phyloP scores from a whole-genome alignment of 352 stramenopile genomes.

The Pythium utonaiense region DNA sequence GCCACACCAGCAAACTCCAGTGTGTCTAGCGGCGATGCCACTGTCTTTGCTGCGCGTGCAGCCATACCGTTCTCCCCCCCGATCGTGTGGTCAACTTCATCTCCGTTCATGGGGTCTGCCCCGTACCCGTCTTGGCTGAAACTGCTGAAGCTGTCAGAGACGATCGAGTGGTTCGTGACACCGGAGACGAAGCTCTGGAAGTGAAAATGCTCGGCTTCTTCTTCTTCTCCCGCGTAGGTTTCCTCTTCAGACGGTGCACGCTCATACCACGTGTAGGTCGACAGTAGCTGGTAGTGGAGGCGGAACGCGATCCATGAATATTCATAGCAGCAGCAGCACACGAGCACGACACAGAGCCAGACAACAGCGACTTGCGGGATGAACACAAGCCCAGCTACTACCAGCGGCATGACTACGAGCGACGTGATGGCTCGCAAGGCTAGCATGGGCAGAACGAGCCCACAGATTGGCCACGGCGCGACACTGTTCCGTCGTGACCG shows the following conservation, averaged over 20 bases:
- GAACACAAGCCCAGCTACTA: slow-evolving; percentile 17
- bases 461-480: slow-evolving; percentile 16
- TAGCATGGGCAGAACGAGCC: slow-evolving; percentile 12
- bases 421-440: slow-evolving; percentile 11
- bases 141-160: neutral
- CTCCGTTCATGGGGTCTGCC: neutral
- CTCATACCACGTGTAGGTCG: slow-evolving; percentile 25
- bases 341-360: slow-evolving; percentile 19
- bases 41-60: slow-evolving; percentile 15
- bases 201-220: slow-evolving; percentile 6
- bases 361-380: slow-evolving; percentile 8
- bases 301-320: slow-evolving; percentile 30
- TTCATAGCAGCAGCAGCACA: slow-evolving; percentile 21
- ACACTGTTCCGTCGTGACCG: slow-evolving; percentile 12
- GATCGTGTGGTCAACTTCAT: slow-evolving; percentile 18
- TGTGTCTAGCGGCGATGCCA: slow-evolving; percentile 17
- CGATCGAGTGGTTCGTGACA: neutral
- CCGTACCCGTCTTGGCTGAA: slow-evolving; percentile 2
- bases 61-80: slow-evolving; percentile 16
- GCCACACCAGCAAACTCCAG: slow-evolving; percentile 17
- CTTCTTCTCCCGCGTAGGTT: slow-evolving; percentile 5
- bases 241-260: slow-evolving; percentile 13
- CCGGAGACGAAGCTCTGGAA: slow-evolving; percentile 24
- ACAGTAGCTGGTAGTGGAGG: slow-evolving; percentile 27
- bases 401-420: slow-evolving; percentile 13